These are phyloP conservation scores for Beauveria medogensis DNA, from an alignment of 2,329 filamentous ascomycete genomes.

Conservation along the genomic window DNA sequence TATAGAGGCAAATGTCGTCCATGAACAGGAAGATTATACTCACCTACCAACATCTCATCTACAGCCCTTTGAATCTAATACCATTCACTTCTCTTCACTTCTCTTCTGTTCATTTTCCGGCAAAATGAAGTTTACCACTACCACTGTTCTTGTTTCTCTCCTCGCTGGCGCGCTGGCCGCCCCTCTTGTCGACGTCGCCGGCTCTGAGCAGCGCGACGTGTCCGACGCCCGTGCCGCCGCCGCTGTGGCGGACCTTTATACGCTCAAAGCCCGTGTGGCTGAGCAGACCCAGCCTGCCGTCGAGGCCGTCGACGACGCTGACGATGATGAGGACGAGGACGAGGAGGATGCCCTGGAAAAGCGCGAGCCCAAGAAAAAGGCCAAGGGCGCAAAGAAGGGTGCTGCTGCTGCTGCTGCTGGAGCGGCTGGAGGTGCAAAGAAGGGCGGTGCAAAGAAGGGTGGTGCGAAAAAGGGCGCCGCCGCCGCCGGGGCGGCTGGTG, in stretches of 20 bases:
- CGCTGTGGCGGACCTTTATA: not conserved
- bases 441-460: not conserved
- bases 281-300: not conserved
- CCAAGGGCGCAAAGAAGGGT: not conserved
- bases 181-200: not conserved
- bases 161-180: constrained; percentile 7
- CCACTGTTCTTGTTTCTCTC: constrained; percentile 1
- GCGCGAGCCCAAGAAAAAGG: not conserved
- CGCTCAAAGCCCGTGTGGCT: not conserved
- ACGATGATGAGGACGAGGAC: not conserved
- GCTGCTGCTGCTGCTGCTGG: too few species aligned
- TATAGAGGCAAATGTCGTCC: not conserved
- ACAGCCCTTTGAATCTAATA: not conserved
- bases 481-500: too few species aligned
- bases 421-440: not conserved
- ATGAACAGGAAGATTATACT: not conserved
- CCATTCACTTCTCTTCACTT: too few species aligned
- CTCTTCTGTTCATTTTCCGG: not conserved
- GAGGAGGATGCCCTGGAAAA: not conserved
- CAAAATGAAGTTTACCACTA: constrained; percentile 9
- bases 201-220: not conserved
- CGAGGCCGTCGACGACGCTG: not conserved
- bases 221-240: not conserved
- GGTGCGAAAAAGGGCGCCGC: not conserved
- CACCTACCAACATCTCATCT: not conserved